Conservation (phyloP, 2,329 filamentous ascomycete species). For the Pseudocercospora cruenta region DNA sequence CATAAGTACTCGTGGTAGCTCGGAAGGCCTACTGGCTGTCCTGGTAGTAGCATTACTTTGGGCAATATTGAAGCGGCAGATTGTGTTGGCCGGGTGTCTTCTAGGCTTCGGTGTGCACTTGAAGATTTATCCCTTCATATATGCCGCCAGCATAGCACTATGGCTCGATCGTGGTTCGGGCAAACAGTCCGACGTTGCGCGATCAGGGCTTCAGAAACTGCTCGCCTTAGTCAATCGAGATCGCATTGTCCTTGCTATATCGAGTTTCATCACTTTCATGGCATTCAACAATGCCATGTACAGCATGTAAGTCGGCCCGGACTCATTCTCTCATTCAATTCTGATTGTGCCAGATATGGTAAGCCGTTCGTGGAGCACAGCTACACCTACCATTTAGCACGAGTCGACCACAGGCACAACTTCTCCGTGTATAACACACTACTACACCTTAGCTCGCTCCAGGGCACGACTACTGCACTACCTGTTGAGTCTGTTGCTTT, state of each 20-base stretch:
- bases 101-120: constrained; percentile 89
- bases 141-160: constrained; percentile 79
- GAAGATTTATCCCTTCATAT: constrained; percentile 98
- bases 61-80: constrained; percentile 69
- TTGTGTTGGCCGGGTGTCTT: constrained; percentile 70
- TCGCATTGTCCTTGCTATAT: constrained; percentile 62
- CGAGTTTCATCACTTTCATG: constrained; percentile 74
- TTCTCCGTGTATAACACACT: constrained; percentile 96
- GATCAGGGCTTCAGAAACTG: constrained; percentile 23
- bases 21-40: constrained; percentile 85
- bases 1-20: constrained; percentile 92
- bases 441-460: constrained; percentile 80
- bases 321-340: not conserved
- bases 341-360: constrained; percentile 64
- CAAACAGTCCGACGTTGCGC: not conserved
- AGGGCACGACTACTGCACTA: constrained; percentile 48
- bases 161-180: constrained; percentile 60
- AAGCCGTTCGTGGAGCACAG: constrained; percentile 83
- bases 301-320: constrained; percentile 57
- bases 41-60: constrained; percentile 82
- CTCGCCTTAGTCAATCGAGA: constrained; percentile 27
- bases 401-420: constrained; percentile 96
- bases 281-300: constrained; percentile 80
- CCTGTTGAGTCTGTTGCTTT: constrained; percentile 82
- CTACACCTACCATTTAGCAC: constrained; percentile 87